Conservation (phyloP, 345 rosid genomes). For the Turritis glabra region DNA sequence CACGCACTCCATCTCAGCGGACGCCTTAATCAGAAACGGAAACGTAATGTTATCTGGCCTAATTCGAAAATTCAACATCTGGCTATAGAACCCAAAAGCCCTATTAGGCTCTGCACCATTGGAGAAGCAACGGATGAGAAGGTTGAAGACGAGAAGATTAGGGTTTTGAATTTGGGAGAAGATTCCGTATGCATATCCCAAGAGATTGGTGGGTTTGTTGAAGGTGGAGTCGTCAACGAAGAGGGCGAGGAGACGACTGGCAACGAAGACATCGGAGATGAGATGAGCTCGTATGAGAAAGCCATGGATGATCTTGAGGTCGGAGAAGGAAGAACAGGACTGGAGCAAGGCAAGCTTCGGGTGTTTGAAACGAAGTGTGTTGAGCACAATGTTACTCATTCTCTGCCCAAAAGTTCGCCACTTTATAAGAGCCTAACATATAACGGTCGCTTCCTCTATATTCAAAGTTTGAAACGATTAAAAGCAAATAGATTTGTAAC, state of each 20-base stretch:
- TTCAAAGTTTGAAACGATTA: not conserved
- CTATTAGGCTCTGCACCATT: constrained; percentile 40
- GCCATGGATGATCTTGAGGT: constrained; percentile 69
- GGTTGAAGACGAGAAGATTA: constrained; percentile 58
- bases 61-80: constrained; percentile 40
- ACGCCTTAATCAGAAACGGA: constrained; percentile 63
- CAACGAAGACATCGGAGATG: constrained; percentile 55
- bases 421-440: constrained; percentile 1
- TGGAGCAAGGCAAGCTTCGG: constrained; percentile 62
- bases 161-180: constrained; percentile 58
- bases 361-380: constrained; percentile 50
- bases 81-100: constrained; percentile 50
- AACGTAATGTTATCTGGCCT: constrained; percentile 69
- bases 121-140: constrained; percentile 61
- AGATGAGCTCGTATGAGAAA: constrained; percentile 60
- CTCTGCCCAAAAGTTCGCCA: not conserved
- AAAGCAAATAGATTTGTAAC: not conserved
- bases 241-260: constrained; percentile 60
- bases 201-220: constrained; percentile 24
- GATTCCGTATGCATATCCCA: constrained; percentile 47
- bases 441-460: constrained; percentile 21
- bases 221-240: constrained; percentile 38
- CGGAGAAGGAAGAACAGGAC: constrained; percentile 49
- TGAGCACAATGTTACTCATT: constrained; percentile 46
- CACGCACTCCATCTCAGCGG: constrained; percentile 44